Base-by-base conservation (phyloP, 345 rosid species). In the Kernera saxatilis region DNA sequence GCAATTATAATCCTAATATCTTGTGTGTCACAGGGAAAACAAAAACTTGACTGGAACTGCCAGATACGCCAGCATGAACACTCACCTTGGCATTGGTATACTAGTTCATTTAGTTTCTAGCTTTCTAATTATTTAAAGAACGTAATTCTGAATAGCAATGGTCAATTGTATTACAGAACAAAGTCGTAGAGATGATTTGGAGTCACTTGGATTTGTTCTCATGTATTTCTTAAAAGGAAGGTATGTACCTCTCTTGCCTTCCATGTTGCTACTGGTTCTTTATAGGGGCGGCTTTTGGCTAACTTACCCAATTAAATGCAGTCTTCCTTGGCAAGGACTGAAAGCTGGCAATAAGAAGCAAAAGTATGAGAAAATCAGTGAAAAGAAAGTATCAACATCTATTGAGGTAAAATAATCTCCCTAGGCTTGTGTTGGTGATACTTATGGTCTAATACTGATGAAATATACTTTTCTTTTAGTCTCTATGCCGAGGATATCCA, bases 261-360 rank as follows among this genome's bases (percentile, higher is more conserved):
- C 43, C n/a, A 17, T 35, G 62, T 9, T 66, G 13, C 64, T 46
- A 17, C 12, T 9, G 52, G 32, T 48, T 50, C 19, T 40, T 39
- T 56, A 1, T 44, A 11, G 25, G 25, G 30, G 26, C 39, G 13
- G 62, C 27, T 7, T 55, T 61, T 67, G 36, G 30, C 65, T 64
- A 72, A 71, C 64, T 64, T 59, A n/a, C 50, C 32, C 39, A 21
- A 46, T 33, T 61, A 60, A 33, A 51, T 80, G 62, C 73, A 92
- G 96, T 71, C 94, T 92, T 76, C 98, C 98, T 18, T 92, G 98
- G 98, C 98, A 92, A 81, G 96, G 98, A 76, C 76, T 90, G 44
- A 86, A 84, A 80, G 96, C 98, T 5, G 96, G 95, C 72, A 89
- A 84, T 33, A 92, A 92, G 80, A 88, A 92, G 81, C 96, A 92